Conservation (phyloP, 2,329 filamentous ascomycete species). For the Neopestalotiopsis rosae region DNA sequence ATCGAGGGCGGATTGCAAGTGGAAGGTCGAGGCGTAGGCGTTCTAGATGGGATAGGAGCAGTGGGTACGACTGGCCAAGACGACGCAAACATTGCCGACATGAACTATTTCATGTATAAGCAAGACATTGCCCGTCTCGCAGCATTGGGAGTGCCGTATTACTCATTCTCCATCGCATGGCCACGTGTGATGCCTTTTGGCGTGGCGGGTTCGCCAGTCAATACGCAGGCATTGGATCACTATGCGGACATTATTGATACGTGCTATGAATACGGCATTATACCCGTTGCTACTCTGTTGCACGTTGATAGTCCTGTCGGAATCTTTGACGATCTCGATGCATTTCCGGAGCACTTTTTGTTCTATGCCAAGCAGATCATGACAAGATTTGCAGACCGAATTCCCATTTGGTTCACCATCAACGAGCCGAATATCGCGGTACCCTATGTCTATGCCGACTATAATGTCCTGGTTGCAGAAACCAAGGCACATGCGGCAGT, state of each 20-base stretch:
- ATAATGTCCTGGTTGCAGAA: slow-evolving; percentile 40
- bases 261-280: slow-evolving; percentile 53
- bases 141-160: slow-evolving; percentile 55
- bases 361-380: slow-evolving; percentile 59
- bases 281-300: slow-evolving; percentile 52
- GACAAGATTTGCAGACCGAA: slow-evolving; percentile 55
- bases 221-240: slow-evolving; percentile 54
- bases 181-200: slow-evolving; percentile 58
- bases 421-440: slow-evolving; percentile 52
- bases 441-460: slow-evolving; percentile 27
- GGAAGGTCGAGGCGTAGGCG: slow-evolving; percentile 47
- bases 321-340: slow-evolving; percentile 51
- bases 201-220: slow-evolving; percentile 54
- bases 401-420: slow-evolving; percentile 58
- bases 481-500: slow-evolving; percentile 52
- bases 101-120: slow-evolving; percentile 61
- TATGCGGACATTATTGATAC: slow-evolving; percentile 60
- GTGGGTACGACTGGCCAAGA: slow-evolving; percentile 28
- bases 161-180: slow-evolving; percentile 59
- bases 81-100: slow-evolving; percentile 45
- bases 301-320: slow-evolving; percentile 55
- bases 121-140: slow-evolving; percentile 60
- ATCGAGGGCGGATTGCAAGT: slow-evolving; percentile 51
- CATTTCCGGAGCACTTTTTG: slow-evolving; percentile 55
- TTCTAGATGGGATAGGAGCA: slow-evolving; percentile 46